Conservation (phyloP, 2,329 filamentous ascomycete species). For the Monosporascus sp. region DNA sequence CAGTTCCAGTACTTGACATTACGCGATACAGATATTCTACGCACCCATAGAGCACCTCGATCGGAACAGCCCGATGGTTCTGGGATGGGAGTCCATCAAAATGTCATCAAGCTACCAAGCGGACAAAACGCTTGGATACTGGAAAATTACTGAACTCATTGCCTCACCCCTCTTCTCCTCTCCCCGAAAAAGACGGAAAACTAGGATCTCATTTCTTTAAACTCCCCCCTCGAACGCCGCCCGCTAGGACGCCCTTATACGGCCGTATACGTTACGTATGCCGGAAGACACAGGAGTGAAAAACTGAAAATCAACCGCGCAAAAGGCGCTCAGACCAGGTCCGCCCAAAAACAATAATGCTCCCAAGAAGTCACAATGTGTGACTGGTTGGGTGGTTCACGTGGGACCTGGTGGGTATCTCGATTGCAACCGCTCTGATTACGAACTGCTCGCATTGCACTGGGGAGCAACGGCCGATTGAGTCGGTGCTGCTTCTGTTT, state of each 20-base stretch:
- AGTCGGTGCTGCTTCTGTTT: constrained; percentile 2
- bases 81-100: too few relatives aligned
- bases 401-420: not conserved
- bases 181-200: not conserved
- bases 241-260: not conserved
- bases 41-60: too few relatives aligned
- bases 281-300: not conserved
- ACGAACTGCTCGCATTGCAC: not conserved
- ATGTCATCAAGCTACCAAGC: too few relatives aligned
- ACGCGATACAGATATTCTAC: too few relatives aligned
- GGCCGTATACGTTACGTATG: not conserved
- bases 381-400: not conserved
- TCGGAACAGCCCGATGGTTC: too few relatives aligned
- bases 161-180: not conserved
- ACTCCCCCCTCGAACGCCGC: not conserved
- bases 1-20: too few relatives aligned
- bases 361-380: not conserved
- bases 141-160: too few relatives aligned
- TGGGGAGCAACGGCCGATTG: not conserved
- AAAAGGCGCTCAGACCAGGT: not conserved
- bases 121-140: too few relatives aligned
- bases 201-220: not conserved
- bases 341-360: not conserved
- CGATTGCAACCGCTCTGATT: not conserved
- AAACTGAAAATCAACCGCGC: not conserved